A percentile compares a stretch with the other conserved stretches of the same genome.
Conservation (phyloP, 495 filamentous ascomycete species). For the Cryomyces antarcticus region DNA sequence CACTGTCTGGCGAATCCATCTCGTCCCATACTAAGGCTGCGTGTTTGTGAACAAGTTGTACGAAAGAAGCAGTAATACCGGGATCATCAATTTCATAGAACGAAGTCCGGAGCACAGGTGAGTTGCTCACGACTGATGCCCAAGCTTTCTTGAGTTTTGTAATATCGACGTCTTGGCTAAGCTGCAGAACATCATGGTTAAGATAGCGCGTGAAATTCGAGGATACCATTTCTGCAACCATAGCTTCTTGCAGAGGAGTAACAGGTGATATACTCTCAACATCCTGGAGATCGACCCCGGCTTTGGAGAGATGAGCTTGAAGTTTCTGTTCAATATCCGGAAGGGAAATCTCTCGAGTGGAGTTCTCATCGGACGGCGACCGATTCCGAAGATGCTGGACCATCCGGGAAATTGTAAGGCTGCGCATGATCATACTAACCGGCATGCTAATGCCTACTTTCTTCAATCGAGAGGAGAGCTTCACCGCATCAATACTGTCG, state of each 20-base stretch:
- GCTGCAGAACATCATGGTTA: conserved; percentile 50
- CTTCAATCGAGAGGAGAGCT: conserved; percentile 44
- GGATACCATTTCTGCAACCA: conserved; percentile 53
- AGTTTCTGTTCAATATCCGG: conserved; percentile 1
- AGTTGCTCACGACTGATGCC: conserved; percentile 29
- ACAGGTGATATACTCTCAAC: conserved; percentile 37
- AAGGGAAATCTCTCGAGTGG: conserved; percentile 1
- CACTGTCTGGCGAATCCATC: not conserved
- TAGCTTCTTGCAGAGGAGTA: conserved; percentile 63
- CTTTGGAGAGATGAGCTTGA: not conserved
- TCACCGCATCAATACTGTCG: conserved; percentile 51
- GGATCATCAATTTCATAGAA: conserved; percentile 45
- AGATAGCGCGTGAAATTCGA: conserved; percentile 53
- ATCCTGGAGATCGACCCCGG: not conserved
- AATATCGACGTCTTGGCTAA: conserved; percentile 29
- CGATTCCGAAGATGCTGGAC: conserved; percentile 6
- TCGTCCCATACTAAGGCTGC: conserved; percentile 7
- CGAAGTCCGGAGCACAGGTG: conserved; percentile 53
- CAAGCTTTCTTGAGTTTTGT: conserved; percentile 36
- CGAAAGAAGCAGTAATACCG: conserved; percentile 32
- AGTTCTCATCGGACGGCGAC: not conserved
- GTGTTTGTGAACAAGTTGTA: conserved; percentile 35
- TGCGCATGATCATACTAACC: conserved; percentile 47
- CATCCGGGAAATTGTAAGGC: conserved; percentile 41
- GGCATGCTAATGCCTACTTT: conserved; percentile 34